phyloP scores from a whole-genome alignment of 2,329 filamentous ascomycete species.

The Chaetomium sp. region DNA sequence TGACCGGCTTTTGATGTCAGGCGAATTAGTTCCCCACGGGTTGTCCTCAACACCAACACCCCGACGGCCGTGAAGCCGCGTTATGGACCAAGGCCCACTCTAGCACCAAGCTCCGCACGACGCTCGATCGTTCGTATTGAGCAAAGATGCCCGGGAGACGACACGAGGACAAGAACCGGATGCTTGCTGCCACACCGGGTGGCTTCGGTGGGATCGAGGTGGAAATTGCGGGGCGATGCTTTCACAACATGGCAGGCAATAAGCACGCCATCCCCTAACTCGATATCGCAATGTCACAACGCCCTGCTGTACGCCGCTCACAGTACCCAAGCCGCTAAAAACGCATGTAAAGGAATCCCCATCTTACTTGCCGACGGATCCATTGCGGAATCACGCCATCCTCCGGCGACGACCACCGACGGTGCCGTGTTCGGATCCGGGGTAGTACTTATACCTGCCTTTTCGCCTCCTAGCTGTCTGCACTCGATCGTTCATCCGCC shows the following conservation, averaged over 20 bases:
- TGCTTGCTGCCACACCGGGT: background rate
- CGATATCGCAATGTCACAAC: conserved; percentile 27
- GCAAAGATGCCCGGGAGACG: background rate
- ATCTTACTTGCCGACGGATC: conserved; percentile 2
- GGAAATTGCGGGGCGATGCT: conserved; percentile 23
- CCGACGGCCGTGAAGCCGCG: background rate
- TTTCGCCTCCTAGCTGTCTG: background rate
- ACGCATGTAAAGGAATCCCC: too few species aligned
- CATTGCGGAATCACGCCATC: conserved; percentile 12
- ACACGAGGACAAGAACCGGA: background rate
- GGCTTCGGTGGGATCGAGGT: background rate
- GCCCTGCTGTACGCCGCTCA: background rate
- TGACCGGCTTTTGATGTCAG: too few species aligned
- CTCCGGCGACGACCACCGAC: background rate
- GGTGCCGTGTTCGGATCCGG: background rate
- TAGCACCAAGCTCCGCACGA: background rate
- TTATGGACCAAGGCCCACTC: background rate
- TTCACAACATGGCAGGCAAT: conserved; percentile 23
- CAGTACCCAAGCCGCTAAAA: conserved; percentile 4
- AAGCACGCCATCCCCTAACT: conserved; percentile 31
- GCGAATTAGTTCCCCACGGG: too few species aligned
- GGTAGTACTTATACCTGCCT: background rate
- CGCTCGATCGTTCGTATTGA: background rate
- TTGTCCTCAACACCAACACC: background rate
- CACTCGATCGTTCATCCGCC: background rate